Conservation (phyloP, 2,329 filamentous ascomycete species). For the Xylariaceae sp. region DNA sequence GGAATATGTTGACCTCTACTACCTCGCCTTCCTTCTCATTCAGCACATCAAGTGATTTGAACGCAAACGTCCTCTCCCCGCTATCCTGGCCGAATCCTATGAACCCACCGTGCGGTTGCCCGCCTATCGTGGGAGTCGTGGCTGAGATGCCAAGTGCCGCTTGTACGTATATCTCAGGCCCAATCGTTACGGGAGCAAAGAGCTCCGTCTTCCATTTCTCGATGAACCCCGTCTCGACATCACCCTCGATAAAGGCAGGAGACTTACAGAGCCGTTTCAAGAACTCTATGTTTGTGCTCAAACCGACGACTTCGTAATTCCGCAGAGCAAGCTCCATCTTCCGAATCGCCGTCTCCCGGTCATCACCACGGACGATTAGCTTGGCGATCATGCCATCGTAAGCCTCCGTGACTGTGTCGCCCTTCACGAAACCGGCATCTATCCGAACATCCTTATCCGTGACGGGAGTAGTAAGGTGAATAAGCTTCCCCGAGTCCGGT, state of each 20-base stretch:
- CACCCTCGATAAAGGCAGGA: conserved; percentile 74
- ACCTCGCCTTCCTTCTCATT: conserved; percentile 62
- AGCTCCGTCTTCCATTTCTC: conserved; percentile 79
- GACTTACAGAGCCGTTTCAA: conserved; percentile 82
- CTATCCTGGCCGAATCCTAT: conserved; percentile 52
- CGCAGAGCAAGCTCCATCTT: conserved; percentile 77
- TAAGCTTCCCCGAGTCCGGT: conserved; percentile 83
- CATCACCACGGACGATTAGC: conserved; percentile 81
- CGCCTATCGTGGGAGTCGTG: conserved; percentile 39
- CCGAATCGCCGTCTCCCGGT: conserved; percentile 74
- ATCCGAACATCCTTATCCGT: conserved; percentile 73
- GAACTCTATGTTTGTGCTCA: conserved; percentile 96
- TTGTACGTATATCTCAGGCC: conserved; percentile 76
- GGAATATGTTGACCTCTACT: conserved; percentile 48
- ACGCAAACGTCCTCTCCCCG: conserved; percentile 46
- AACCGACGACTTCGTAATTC: conserved; percentile 86
- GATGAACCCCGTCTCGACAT: conserved; percentile 96
- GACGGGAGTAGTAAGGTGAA: conserved; percentile 73
- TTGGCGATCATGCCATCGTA: conserved; percentile 99
- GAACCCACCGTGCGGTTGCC: conserved; percentile 44
- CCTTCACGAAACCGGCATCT: conserved; percentile 87
- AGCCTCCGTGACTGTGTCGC: conserved; percentile 86
- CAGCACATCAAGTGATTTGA: conserved; percentile 57
- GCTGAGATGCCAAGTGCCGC: conserved; percentile 73
- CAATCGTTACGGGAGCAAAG: conserved; percentile 59